phyloP scores from a whole-genome alignment of 2,329 filamentous ascomycete species.

The Colletotrichum neosansevieriae region DNA sequence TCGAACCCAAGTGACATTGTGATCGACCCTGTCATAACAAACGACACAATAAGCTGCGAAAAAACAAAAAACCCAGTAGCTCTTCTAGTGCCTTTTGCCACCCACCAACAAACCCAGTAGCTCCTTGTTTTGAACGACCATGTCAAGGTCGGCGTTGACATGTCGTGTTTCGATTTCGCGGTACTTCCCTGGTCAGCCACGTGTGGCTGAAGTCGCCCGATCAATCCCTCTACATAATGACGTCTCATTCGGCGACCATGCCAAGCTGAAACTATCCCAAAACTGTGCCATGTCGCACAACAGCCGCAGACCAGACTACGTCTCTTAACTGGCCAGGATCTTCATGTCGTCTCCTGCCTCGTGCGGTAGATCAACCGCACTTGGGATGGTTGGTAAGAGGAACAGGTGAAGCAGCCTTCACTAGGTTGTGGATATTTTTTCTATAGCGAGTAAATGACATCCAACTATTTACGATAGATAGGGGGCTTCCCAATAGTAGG shows the following conservation, averaged over 20 bases:
- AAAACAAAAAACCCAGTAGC: too few species aligned
- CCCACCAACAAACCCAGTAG: too few species aligned
- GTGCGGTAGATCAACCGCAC: neutral
- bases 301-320: slow-evolving; percentile 16
- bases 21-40: too few species aligned
- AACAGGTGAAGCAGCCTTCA: slow-evolving; percentile 14
- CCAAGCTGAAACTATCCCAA: slow-evolving; percentile 37
- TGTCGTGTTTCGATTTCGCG: too few species aligned
- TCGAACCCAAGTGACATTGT: too few species aligned
- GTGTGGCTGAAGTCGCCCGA: slow-evolving; percentile 21
- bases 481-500: neutral
- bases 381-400: neutral
- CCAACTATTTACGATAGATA: slow-evolving; percentile 37
- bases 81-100: too few species aligned
- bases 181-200: slow-evolving; percentile 8
- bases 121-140: too few species aligned
- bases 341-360: neutral
- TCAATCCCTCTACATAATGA: neutral
- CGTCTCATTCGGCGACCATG: slow-evolving; percentile 13
- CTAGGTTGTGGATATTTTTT: slow-evolving; percentile 20
- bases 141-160: neutral
- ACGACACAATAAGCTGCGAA: too few species aligned
- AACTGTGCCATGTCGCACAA: slow-evolving; percentile 37
- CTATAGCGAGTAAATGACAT: slow-evolving; percentile 23
- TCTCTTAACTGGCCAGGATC: neutral